Base-by-base conservation (phyloP, 805 yeast species). In the Wickerhamiella sergipiensis region DNA sequence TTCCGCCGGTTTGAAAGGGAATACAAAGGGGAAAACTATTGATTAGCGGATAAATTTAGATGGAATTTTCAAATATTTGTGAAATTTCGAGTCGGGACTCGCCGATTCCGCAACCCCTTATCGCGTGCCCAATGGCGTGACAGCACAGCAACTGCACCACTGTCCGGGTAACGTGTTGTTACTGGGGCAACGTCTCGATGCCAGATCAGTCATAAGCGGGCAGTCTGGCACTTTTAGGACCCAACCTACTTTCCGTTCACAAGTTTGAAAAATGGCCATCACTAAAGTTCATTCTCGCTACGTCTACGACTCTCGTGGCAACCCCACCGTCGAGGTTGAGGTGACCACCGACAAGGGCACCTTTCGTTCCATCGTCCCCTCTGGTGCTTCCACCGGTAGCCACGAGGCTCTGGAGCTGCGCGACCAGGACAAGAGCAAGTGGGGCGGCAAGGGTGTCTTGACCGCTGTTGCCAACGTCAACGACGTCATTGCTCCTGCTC, bases 301-400 rank as follows among this genome's bases (percentile, higher is more conserved):
- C 80, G 95, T 90, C 74, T 90, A 92, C 83, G 98, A 90, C 78
- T 90, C 97, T 66, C 87, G 98, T 77, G 97, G 97, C 76, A 92
- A 90, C 83, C 98, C 98, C 77, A 90, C 98, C 64, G 98, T 92
- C 65, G 97, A 92, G 81, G 97, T 92, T 63, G 97, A 92, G 69
- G 67, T 90, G 66, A 76, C 83, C 79, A 90, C 98, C 68, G 90
- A 78, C 58, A 80, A 85, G 68, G 98, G 98, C 68, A 65, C 79
- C 60, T 89, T 87, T 94, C 85, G 97, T 75, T 80, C 97, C 62
- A 89, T 90, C 69, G 98, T 92, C 57, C 98, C 98, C 72, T 88
- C 97, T 60, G 98, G 98, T 77, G 98, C 98, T 61, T 90, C 97
- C 67, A 92, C 98, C 59, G 98, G 98, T 83, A 72, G 85, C 72